phyloP scores from a whole-genome alignment of 805 yeast species.

The Yamadazyma sp. region DNA sequence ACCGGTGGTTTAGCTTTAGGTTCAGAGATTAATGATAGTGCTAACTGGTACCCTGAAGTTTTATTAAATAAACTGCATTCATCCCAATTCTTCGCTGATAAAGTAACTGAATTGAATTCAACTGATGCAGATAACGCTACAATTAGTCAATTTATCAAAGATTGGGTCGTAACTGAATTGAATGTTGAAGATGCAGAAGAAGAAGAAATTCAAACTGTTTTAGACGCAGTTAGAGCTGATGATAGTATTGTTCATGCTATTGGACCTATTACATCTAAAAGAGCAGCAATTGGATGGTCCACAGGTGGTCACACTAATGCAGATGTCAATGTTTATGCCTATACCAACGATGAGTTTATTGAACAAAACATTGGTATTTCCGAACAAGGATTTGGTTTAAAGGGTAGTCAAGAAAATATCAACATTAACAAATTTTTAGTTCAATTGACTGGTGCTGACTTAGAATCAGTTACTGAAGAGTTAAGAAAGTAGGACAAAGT shows the following conservation, averaged over 20 bases:
- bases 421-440: slow-evolving; percentile 73
- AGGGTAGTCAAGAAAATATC: slow-evolving; percentile 78
- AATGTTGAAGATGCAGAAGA: slow-evolving; percentile 4
- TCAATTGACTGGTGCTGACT: slow-evolving; percentile 41
- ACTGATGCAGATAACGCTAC: slow-evolving; percentile 4
- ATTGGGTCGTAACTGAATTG: slow-evolving; percentile 4
- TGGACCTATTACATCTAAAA: slow-evolving; percentile 3
- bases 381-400: slow-evolving; percentile 36
- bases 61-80: slow-evolving; percentile 68
- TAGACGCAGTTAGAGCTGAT: slow-evolving; percentile 3
- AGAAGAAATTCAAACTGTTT: slow-evolving; percentile 6
- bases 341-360: slow-evolving; percentile 3
- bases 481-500: slow-evolving; percentile 1
- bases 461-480: slow-evolving; percentile 42
- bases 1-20: slow-evolving; percentile 70
- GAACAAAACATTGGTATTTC: slow-evolving; percentile 8
- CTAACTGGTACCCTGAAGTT: slow-evolving; percentile 74
- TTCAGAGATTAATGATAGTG: slow-evolving; percentile 1
- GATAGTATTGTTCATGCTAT: slow-evolving; percentile 1
- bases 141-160: slow-evolving; percentile 1
- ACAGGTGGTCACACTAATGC: slow-evolving; percentile 6
- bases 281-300: slow-evolving; percentile 8
- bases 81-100: slow-evolving; percentile 60
- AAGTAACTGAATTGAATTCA: slow-evolving; percentile 14
- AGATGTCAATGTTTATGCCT: slow-evolving; percentile 2